Evolutionary conservation across 140 eudicot species (phyloP), one percentile per base, ranked within the genome.

Genomic region (Stevia rebaudiana): DNA sequence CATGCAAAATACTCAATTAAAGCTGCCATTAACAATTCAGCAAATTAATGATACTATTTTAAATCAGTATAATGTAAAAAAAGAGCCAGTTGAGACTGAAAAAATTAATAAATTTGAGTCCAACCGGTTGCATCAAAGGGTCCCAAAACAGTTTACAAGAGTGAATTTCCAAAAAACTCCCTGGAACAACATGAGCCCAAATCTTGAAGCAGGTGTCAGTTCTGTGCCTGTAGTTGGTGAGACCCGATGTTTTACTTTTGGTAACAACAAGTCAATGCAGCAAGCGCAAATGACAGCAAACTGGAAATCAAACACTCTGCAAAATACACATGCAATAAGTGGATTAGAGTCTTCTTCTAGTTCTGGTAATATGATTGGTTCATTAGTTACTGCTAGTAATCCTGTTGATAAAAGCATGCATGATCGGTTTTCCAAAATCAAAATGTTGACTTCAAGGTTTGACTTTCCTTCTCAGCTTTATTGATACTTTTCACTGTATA

Each of bases 301-400:
- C 46, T 63, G 86, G 48, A 79, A 81, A 65, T 61, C 91, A 46
- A 80, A 68, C 35, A 79, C 86, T 46, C 78, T 77, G 52, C 81
- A 88, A 16, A 82, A 69, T 73, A 4, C 61, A 54, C 61, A 36
- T 25, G 61, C 25, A 6, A 70, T 84, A 59, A 82, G 76, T 61
- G 85, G 80, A 63, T 81, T 73, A 28, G 90, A 79, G 15, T 88
- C 87, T 67, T 88, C 88, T 47, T 77, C 81, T 31, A 76, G 84
- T 71, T 83, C 82, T 39, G 65, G 79, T 69, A 84, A 62, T 68
- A 76, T 82, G 79, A 73, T 77, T 48, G 67, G 79, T 43, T 85
- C 87, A 37, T 68, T 78, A n/a, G n/a, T n/a, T 28, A 82, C 73
- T 76, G 82, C 82, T 30, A 77, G 79, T 70, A 80, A 85, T 63